Evolutionary conservation across 495 filamentous ascomycete genomes (phyloP).

Genomic region (Penicillium turbatum): DNA sequence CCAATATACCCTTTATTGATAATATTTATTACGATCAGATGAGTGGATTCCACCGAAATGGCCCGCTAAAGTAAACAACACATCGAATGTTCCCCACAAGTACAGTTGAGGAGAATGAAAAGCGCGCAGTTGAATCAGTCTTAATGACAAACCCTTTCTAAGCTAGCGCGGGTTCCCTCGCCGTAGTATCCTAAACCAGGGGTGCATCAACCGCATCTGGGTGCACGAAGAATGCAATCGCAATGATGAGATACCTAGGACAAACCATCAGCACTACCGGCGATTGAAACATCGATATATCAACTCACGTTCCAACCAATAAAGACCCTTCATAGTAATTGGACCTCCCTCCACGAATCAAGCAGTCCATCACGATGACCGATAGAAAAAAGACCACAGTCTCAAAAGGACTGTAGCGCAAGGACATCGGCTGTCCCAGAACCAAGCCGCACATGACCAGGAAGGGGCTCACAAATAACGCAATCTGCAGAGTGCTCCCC

Average conservation of each 20-base stretch:
- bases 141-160: too few relatives aligned
- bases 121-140: too few relatives aligned
- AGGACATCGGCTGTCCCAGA: slow-evolving; percentile 34
- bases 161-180: too few relatives aligned
- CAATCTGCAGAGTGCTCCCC: slow-evolving; percentile 28
- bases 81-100: too few relatives aligned
- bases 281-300: too few relatives aligned
- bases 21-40: too few relatives aligned
- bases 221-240: slow-evolving; percentile 73
- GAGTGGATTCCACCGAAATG: too few relatives aligned
- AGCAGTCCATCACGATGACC: slow-evolving; percentile 28
- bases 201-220: slow-evolving; percentile 43
- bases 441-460: slow-evolving; percentile 41
- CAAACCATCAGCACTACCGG: background rate
- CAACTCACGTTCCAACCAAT: slow-evolving; percentile 23
- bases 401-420: slow-evolving; percentile 36
- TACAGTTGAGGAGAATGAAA: too few relatives aligned
- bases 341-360: slow-evolving; percentile 59
- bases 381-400: slow-evolving; percentile 27
- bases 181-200: background rate
- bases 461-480: slow-evolving; percentile 39
- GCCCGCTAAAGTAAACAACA: too few relatives aligned
- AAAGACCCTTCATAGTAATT: slow-evolving; percentile 51
- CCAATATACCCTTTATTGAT: too few relatives aligned
- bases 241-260: slow-evolving; percentile 66